Percentiles rank a stretch among this genome's conserved stretches.
Evolutionary conservation across 257 asterid species (phyloP).

Genomic region (Solanum piurae): DNA sequence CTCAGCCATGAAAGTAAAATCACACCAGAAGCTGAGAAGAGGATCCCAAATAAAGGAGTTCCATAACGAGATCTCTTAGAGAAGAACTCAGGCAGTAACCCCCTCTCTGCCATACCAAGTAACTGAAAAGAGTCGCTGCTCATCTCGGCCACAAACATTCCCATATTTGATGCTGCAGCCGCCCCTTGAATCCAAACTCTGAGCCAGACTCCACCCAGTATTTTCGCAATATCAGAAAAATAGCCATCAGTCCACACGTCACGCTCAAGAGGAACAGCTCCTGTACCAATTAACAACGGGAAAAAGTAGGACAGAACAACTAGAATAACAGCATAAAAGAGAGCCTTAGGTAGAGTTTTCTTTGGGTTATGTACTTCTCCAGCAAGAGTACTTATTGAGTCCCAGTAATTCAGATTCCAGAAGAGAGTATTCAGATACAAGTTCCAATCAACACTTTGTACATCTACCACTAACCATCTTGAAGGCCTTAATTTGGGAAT

Average conservation of each 20-base stretch:
- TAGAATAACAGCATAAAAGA: background rate
- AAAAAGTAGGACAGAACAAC: background rate
- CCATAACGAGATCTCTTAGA: background rate
- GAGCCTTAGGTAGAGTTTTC: background rate
- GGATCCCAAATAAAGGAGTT: slow-evolving; percentile 1
- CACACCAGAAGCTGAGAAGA: background rate
- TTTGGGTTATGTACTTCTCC: background rate
- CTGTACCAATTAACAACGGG: background rate
- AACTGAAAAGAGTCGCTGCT: slow-evolving; percentile 1
- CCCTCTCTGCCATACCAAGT: slow-evolving; percentile 3
- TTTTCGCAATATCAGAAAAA: background rate
- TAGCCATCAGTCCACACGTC: background rate
- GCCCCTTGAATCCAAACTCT: slow-evolving; percentile 6
- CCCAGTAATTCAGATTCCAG: slow-evolving; percentile 1
- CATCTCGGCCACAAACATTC: slow-evolving; percentile 3
- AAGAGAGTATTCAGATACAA: slow-evolving; percentile 5
- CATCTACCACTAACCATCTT: background rate
- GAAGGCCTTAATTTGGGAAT: background rate
- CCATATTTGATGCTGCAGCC: background rate
- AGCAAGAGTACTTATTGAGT: background rate
- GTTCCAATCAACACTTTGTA: background rate
- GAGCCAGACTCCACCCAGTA: background rate
- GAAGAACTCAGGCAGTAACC: background rate
- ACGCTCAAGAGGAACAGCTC: background rate
- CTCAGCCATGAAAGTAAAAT: background rate